phyloP scores from a whole-genome alignment of 176 grass and related monocot species.

The Avena sativa region DNA sequence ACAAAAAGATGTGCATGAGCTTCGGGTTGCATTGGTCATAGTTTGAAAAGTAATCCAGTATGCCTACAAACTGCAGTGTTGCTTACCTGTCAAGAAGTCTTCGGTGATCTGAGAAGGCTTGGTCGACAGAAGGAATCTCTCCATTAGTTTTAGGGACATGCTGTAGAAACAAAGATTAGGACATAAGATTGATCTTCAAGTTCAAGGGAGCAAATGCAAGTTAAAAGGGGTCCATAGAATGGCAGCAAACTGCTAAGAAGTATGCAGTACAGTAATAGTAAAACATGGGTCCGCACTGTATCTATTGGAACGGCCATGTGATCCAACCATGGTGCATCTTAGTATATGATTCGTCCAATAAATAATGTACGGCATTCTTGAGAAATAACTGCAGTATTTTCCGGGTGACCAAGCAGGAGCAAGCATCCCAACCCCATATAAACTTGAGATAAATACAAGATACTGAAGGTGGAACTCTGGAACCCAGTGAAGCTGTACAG shows the following conservation, averaged over 20 bases:
- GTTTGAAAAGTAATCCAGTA: neutral
- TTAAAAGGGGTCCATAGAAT: neutral
- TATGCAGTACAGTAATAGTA: neutral
- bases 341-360: no score
- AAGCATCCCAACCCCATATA: neutral
- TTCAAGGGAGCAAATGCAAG: neutral
- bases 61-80: neutral
- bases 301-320: no score
- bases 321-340: no score
- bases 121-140: slow-evolving; percentile 86
- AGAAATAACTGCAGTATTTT: no score
- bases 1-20: neutral
- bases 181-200: neutral
- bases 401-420: no score
- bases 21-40: neutral
- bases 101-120: slow-evolving; percentile 89
- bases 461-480: no score
- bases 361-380: no score
- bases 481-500: neutral
- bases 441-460: neutral
- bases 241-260: neutral
- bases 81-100: slow-evolving; percentile 84
- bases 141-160: slow-evolving; percentile 90
- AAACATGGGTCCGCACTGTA: neutral
- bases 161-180: slow-evolving; percentile 39